Percentiles rank a stretch among this genome's conserved stretches.
phyloP scores from a whole-genome alignment of 768 basidiomycete species.

The Lyophyllum decastes region DNA sequence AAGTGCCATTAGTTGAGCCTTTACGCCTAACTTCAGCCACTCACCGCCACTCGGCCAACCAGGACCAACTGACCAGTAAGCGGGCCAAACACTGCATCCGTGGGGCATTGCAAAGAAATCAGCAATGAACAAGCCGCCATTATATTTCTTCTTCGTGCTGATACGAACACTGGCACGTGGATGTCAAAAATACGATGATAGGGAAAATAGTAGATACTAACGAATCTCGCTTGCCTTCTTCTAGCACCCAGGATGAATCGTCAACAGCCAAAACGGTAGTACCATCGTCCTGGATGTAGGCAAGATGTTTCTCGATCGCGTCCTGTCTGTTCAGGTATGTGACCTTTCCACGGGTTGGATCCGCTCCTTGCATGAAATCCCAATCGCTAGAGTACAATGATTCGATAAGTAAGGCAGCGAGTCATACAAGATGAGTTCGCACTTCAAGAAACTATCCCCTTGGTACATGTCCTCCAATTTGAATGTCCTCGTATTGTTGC shows the following conservation, averaged over 20 bases:
- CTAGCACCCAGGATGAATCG: constrained; percentile 44
- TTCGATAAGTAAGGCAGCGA: neutral
- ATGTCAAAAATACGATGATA: constrained; percentile 3
- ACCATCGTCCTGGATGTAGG: constrained; percentile 60
- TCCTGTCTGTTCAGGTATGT: constrained; percentile 51
- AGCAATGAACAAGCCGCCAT: constrained; percentile 71
- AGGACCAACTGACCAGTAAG: constrained; percentile 50
- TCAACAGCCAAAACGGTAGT: constrained; percentile 68
- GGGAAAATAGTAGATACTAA: constrained; percentile 27
- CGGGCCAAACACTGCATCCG: constrained; percentile 69
- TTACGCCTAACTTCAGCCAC: neutral
- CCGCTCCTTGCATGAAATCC: constrained; percentile 61
- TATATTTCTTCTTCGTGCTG: constrained; percentile 60
- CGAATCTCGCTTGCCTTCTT: constrained; percentile 59
- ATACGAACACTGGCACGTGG: constrained; percentile 61
- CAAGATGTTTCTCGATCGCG: constrained; percentile 54
- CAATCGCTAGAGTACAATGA: constrained; percentile 45
- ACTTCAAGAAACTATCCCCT: constrained; percentile 66
- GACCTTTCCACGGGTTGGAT: constrained; percentile 77
- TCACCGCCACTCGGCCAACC: constrained; percentile 42
- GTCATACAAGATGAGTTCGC: constrained; percentile 18
- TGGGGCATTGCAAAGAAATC: constrained; percentile 72
- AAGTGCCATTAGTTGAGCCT: constrained; percentile 40
- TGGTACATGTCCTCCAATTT: constrained; percentile 35
- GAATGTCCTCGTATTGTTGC: constrained; percentile 16